phyloP scores from a whole-genome alignment of 1,284 basidiomycete species.

The Trichosporon sp. region DNA sequence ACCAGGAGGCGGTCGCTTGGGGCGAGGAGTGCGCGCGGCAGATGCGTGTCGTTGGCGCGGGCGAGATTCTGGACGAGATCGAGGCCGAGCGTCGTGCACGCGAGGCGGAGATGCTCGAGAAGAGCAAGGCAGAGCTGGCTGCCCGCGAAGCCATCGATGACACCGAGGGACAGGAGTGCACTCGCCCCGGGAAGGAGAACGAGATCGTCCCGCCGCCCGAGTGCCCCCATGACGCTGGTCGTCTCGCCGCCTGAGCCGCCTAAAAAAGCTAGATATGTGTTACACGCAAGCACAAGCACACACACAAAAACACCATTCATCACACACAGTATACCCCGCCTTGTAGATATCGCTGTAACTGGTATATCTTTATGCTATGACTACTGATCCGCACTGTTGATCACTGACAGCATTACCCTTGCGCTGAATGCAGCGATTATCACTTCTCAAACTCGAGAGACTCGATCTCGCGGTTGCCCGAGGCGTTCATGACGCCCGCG shows the following conservation, averaged over 20 bases:
- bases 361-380: slow-evolving; percentile 20
- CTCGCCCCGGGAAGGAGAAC: slow-evolving; percentile 6
- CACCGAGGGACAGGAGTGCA: slow-evolving; percentile 16
- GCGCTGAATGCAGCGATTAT: background rate
- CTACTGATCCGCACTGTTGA: background rate
- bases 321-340: slow-evolving; percentile 2
- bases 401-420: too few species aligned
- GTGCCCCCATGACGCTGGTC: background rate
- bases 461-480: slow-evolving; percentile 17
- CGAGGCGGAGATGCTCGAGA: slow-evolving; percentile 60
- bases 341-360: slow-evolving; percentile 17
- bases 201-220: slow-evolving; percentile 5
- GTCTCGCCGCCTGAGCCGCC: background rate
- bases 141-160: background rate
- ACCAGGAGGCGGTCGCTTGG: slow-evolving; percentile 67
- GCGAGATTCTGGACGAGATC: slow-evolving; percentile 76
- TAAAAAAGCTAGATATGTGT: background rate
- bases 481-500: slow-evolving; percentile 21
- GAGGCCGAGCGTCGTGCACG: slow-evolving; percentile 66
- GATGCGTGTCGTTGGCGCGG: slow-evolving; percentile 70
- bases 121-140: slow-evolving; percentile 28
- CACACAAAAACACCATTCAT: background rate
- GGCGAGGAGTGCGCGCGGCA: slow-evolving; percentile 68
- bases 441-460: slow-evolving; percentile 16
- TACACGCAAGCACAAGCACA: background rate